A percentile compares a stretch with the other conserved stretches of the same genome.
These are phyloP conservation scores for Candida loeiensis DNA, from an alignment of 805 yeast species.

Conservation along the genomic window DNA sequence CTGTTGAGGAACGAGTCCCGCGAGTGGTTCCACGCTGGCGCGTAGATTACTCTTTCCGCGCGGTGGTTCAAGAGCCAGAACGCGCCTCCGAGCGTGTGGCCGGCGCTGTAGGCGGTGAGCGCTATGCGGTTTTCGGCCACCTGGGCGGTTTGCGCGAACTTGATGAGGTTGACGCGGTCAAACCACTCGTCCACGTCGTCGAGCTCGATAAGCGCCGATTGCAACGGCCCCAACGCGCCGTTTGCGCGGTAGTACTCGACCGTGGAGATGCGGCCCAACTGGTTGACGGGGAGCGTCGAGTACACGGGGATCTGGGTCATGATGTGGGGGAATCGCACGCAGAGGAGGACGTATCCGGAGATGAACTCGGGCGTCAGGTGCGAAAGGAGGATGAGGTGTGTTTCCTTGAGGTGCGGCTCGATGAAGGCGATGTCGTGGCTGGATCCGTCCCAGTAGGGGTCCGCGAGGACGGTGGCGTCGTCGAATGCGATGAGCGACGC, in stretches of 20 bases:
- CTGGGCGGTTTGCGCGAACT: conserved; percentile 72
- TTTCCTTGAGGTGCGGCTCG: conserved; percentile 34
- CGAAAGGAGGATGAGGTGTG: conserved; percentile 75
- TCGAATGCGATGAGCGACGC: conserved; percentile 60
- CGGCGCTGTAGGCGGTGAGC: conserved; percentile 83
- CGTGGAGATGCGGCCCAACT: conserved; percentile 79
- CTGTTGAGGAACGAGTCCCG: conserved; percentile 79
- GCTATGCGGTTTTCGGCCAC: conserved; percentile 61
- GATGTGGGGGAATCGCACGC: conserved; percentile 53
- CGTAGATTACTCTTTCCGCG: conserved; percentile 78
- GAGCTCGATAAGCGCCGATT: conserved; percentile 54
- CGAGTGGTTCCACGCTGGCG: conserved; percentile 94
- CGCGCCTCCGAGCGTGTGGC: conserved; percentile 91
- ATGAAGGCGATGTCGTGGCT: conserved; percentile 33
- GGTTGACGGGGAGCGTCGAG: conserved; percentile 86
- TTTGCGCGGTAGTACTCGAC: conserved; percentile 73
- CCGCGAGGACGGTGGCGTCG: conserved; percentile 55
- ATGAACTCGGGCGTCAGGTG: conserved; percentile 78
- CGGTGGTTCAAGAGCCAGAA: conserved; percentile 76
- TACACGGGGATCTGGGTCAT: conserved; percentile 67
- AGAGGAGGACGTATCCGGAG: conserved; percentile 73
- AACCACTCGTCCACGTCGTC: conserved; percentile 78
- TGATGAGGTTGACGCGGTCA: conserved; percentile 65
- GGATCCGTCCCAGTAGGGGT: conserved; percentile 71
- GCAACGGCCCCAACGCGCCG: conserved; percentile 73